These are phyloP conservation scores for Rhizophora mangle DNA, from an alignment of 345 rosid genomes.

Conservation along the genomic window DNA sequence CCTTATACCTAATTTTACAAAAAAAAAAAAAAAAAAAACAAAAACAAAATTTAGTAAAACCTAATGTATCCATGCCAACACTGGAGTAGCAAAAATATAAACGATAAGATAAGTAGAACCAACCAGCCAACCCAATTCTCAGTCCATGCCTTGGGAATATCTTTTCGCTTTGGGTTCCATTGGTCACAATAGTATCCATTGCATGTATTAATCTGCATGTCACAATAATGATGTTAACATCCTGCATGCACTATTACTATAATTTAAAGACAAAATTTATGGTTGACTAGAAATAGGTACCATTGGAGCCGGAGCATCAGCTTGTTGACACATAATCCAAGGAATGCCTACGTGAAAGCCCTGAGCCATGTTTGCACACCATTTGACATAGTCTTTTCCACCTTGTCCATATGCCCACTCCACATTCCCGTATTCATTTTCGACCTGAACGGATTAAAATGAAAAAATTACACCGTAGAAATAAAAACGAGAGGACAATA, in stretches of 20 bases:
- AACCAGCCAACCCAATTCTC: slow-evolving; percentile 30
- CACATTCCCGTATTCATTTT: slow-evolving; percentile 24
- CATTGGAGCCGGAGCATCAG: slow-evolving; percentile 37
- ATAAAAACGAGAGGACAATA: too few relatives aligned
- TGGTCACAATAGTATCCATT: slow-evolving; percentile 24
- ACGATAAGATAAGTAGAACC: neutral
- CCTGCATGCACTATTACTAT: too few relatives aligned
- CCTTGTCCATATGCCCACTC: slow-evolving; percentile 9
- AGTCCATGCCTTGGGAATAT: slow-evolving; percentile 19
- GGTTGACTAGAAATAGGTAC: neutral
- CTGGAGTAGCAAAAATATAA: neutral
- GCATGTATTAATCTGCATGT: slow-evolving; percentile 12
- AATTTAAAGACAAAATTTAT: neutral
- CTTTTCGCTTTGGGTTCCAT: neutral
- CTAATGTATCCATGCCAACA: neutral
- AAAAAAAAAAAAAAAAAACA: too few relatives aligned
- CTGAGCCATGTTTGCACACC: slow-evolving; percentile 41
- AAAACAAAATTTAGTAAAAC: neutral
- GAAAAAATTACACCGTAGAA: too few relatives aligned
- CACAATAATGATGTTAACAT: too few relatives aligned
- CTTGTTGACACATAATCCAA: slow-evolving; percentile 62
- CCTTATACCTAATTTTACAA: neutral
- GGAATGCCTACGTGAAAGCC: slow-evolving; percentile 44
- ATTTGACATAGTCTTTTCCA: slow-evolving; percentile 12
- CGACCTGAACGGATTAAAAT: slow-evolving; percentile 8